phyloP scores from a whole-genome alignment of 139 green algal species.

The Tetradesmus lagerheimii region DNA sequence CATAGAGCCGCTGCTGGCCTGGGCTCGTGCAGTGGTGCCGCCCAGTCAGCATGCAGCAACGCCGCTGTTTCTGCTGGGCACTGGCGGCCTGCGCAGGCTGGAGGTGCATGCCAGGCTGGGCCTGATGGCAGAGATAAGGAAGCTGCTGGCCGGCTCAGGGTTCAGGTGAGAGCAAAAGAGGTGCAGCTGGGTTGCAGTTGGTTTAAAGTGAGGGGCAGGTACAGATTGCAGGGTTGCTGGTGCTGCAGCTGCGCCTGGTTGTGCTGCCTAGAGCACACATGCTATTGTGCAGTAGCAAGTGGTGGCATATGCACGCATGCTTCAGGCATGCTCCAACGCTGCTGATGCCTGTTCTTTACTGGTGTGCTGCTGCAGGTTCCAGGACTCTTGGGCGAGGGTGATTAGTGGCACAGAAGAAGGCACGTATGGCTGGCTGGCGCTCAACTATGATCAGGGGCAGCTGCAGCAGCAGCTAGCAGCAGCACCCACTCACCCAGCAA shows the following conservation, averaged over 20 bases:
- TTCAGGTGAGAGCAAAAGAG: slow-evolving; percentile 50
- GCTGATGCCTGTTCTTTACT: background rate
- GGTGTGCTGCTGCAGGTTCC: slow-evolving; percentile 67
- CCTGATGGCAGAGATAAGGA: slow-evolving; percentile 60
- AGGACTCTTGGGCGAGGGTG: slow-evolving; percentile 74
- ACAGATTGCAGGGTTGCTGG: background rate
- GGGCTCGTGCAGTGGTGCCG: slow-evolving; percentile 84
- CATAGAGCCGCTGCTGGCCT: slow-evolving; percentile 84
- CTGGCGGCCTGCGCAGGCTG: slow-evolving; percentile 81
- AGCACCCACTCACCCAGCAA: background rate
- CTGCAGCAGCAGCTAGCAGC: slow-evolving; percentile 33
- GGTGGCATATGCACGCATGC: too few species aligned
- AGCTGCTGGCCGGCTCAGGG: slow-evolving; percentile 51
- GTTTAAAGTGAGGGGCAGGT: background rate
- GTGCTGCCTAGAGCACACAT: background rate
- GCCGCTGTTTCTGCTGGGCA: slow-evolving; percentile 85
- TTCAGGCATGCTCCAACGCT: too few species aligned
- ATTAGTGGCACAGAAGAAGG: slow-evolving; percentile 89
- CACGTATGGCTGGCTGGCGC: slow-evolving; percentile 86
- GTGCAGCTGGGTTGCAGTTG: background rate
- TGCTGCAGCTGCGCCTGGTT: background rate
- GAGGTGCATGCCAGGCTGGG: background rate
- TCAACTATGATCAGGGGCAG: slow-evolving; percentile 77
- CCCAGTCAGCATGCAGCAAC: slow-evolving; percentile 41
- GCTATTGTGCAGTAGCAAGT: too few species aligned